These are phyloP conservation scores for Aspergillus sp. DNA, from an alignment of 2,329 filamentous ascomycete genomes.

Conservation along the genomic window DNA sequence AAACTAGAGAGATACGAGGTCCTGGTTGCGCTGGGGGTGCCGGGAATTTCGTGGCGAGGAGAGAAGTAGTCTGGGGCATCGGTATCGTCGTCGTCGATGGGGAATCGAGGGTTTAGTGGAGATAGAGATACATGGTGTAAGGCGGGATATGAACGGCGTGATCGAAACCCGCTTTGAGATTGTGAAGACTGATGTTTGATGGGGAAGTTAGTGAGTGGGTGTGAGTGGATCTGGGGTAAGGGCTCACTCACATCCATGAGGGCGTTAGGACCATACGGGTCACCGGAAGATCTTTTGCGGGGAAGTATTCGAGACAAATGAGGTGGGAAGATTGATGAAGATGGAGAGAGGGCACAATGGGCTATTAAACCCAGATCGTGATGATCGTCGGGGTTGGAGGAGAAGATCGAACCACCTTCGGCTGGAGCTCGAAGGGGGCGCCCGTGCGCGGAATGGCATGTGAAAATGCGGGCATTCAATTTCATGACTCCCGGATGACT, in stretches of 20 bases:
- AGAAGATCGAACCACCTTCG: conserved; percentile 5
- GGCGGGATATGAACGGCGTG: conserved; percentile 60
- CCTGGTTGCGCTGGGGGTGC: conserved; percentile 30
- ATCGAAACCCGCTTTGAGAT: conserved; percentile 36
- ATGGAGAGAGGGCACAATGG: conserved; percentile 66
- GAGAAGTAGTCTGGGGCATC: conserved; percentile 39
- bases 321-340: conserved; percentile 77
- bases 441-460: conserved; percentile 12
- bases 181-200: conserved; percentile 11
- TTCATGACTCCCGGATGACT: not conserved
- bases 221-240: not conserved
- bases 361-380: not conserved
- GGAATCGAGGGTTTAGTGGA: conserved; percentile 58
- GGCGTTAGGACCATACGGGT: not conserved
- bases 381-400: not conserved
- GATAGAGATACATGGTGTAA: conserved; percentile 63
- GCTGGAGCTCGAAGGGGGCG: conserved; percentile 1
- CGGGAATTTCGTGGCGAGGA: conserved; percentile 22
- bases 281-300: not conserved
- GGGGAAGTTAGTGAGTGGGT: not conserved
- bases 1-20: conserved; percentile 45
- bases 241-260: conserved; percentile 14
- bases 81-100: conserved; percentile 39
- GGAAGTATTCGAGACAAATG: conserved; percentile 64
- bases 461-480: conserved; percentile 15